Conservation (phyloP, 805 yeast species). For the Naumovozyma dairenensis region DNA sequence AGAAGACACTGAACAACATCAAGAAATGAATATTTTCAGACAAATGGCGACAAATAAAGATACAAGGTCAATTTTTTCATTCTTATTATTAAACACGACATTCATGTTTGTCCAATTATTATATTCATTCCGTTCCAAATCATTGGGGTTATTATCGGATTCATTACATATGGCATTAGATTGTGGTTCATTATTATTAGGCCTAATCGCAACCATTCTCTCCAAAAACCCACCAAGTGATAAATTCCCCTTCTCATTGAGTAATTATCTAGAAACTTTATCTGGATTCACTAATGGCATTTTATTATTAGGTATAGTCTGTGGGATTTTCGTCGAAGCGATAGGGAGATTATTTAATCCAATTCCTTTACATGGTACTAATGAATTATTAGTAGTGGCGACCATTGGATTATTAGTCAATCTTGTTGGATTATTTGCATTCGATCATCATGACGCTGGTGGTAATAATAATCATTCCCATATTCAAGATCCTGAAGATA, state of each 20-base stretch:
- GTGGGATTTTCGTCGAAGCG: conserved; percentile 81
- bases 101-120: conserved; percentile 92
- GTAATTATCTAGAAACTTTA: conserved; percentile 67
- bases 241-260: conserved; percentile 78
- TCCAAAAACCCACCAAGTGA: conserved; percentile 51
- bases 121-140: conserved; percentile 86
- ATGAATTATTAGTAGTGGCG: conserved; percentile 78
- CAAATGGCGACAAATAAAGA: conserved; percentile 46
- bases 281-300: conserved; percentile 96
- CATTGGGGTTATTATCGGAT: conserved; percentile 84
- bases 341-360: conserved; percentile 73
- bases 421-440: conserved; percentile 86
- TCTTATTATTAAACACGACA: conserved; percentile 71
- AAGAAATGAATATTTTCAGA: conserved; percentile 12
- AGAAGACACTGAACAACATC: not conserved
- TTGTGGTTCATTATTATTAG: conserved; percentile 82
- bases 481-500: conserved; percentile 7
- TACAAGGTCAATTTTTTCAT: conserved; percentile 82
- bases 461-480: conserved; percentile 43
- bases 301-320: conserved; percentile 75
- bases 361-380: conserved; percentile 64
- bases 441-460: too few species aligned
- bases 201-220: conserved; percentile 72
- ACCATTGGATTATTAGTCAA: conserved; percentile 78
- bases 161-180: conserved; percentile 95